Evolutionary conservation across 441 rosid genomes (phyloP), one percentile per base, ranked within the genome.

Genomic region (Erodium trifolium): DNA sequence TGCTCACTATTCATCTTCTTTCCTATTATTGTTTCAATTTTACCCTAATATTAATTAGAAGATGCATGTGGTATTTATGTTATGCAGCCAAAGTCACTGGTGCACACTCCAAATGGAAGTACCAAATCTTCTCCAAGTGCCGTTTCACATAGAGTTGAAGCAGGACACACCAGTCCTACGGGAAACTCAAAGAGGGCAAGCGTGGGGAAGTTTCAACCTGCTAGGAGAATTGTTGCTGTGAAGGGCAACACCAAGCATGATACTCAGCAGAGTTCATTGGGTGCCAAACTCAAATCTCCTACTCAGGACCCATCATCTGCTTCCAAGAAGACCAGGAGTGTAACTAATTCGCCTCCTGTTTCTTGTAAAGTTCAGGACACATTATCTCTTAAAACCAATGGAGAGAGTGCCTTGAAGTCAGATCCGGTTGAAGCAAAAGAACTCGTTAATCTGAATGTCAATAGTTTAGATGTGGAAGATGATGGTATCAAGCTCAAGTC

Each of bases 1-100:
- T 19, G 45, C 17, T 9, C 9, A 14, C 31, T 27, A 57, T 65
- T 31, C 49, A 51, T 7, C 35, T 63, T 55, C 13, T 57, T 51
- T 63, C 5, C 8, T 51, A 29, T 69, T 43, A 43, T 64, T 73
- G 39, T 62, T 63, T 12, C 60, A 63, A 63, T 45, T 51, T 66
- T 63, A 11, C 16, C 29, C 3, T 13, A 29, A 18, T 37, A 60
- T 68, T 49, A 29, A 8, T 64, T 68, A 73, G 29, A 70, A 68
- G 67, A 23, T 14, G 12, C n/a, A 5, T 64, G 67, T 67, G 67
- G 66, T 72, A 59, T 55, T 53, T 51, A 49, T 67, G 12, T 77
- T 71, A 64, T 84, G 79, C 86, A 94, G 97, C 86, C 65, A 59
- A 81, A 78, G 65, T 82, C 90, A 62, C 45, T 68, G 8, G 75